Evolutionary conservation across 495 filamentous ascomycete genomes (phyloP).

Genomic region (Penicillium psychrofluorescens): DNA sequence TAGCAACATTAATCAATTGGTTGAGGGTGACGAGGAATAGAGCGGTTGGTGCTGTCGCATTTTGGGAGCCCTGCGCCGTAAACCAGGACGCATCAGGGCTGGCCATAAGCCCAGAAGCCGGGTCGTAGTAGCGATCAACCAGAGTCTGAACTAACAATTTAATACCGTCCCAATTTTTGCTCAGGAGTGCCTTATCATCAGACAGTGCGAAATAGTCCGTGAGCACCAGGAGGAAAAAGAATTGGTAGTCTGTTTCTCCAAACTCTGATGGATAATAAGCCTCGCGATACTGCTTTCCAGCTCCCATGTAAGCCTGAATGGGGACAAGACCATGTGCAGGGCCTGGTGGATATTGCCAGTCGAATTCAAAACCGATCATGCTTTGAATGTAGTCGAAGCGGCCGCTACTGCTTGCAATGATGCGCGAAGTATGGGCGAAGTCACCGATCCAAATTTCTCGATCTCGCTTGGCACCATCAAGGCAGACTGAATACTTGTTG

Average conservation of each 20-base stretch:
- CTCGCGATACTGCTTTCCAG: conserved; percentile 1
- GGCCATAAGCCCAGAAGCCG: conserved; percentile 11
- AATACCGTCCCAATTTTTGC: conserved; percentile 8
- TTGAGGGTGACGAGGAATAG: conserved; percentile 7
- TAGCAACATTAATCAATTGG: conserved; percentile 3
- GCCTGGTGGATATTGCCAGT: conserved; percentile 2
- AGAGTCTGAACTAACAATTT: conserved; percentile 8
- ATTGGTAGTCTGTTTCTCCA: conserved; percentile 20
- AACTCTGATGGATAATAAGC: conserved; percentile 5
- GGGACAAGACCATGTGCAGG: conserved; percentile 6
- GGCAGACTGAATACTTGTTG: conserved; percentile 17
- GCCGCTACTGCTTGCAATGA: conserved; percentile 4
- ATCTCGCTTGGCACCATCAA: too few species aligned
- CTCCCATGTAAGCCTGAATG: conserved; percentile 7
- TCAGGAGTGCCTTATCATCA: conserved; percentile 5
- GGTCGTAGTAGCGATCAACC: conserved; percentile 10
- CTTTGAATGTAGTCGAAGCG: conserved; percentile 14
- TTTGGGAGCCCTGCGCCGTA: conserved; percentile 4
- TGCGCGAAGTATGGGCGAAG: too few species aligned
- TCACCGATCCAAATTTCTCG: too few species aligned
- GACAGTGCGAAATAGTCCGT: conserved; percentile 12
- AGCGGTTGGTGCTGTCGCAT: neutral
- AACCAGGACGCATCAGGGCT: conserved; percentile 5
- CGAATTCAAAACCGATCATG: conserved; percentile 6
- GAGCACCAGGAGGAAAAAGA: conserved; percentile 13